These are phyloP conservation scores for Diaporthe eres DNA, from an alignment of 2,329 filamentous ascomycete genomes.

Conservation along the genomic window DNA sequence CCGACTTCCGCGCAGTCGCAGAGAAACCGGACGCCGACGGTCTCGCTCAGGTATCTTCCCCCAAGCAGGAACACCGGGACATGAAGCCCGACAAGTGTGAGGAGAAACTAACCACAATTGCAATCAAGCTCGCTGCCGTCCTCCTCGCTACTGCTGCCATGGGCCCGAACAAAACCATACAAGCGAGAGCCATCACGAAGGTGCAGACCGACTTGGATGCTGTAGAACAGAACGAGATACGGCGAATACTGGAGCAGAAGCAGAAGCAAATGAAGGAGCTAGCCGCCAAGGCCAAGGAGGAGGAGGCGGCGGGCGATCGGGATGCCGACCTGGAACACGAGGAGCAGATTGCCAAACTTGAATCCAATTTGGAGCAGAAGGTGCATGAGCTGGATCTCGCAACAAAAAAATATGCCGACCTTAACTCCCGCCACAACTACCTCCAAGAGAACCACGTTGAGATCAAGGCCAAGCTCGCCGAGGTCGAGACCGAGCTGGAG, in stretches of 20 bases:
- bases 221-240: conserved; percentile 60
- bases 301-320: conserved; percentile 49
- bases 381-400: conserved; percentile 59
- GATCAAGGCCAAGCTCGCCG: conserved; percentile 73
- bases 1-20: conserved; percentile 71
- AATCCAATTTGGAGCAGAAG: conserved; percentile 54
- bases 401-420: conserved; percentile 71
- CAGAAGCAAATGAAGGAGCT: conserved; percentile 59
- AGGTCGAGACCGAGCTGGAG: conserved; percentile 68
- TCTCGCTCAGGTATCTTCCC: conserved; percentile 63
- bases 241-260: conserved; percentile 62
- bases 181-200: conserved; percentile 48
- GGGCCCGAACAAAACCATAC: conserved; percentile 48
- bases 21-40: conserved; percentile 69
- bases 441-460: conserved; percentile 75
- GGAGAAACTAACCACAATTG: background rate
- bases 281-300: conserved; percentile 44
- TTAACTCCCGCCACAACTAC: conserved; percentile 71
- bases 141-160: conserved; percentile 50
- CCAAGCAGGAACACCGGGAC: background rate
- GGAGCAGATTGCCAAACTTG: conserved; percentile 66
- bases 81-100: background rate
- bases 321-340: conserved; percentile 71
- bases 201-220: conserved; percentile 50
- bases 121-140: conserved; percentile 47